A percentile compares a stretch with the other conserved stretches of the same genome.
Conservation (phyloP, 2,329 filamentous ascomycete genomes). For the Fusarium sp. region DNA sequence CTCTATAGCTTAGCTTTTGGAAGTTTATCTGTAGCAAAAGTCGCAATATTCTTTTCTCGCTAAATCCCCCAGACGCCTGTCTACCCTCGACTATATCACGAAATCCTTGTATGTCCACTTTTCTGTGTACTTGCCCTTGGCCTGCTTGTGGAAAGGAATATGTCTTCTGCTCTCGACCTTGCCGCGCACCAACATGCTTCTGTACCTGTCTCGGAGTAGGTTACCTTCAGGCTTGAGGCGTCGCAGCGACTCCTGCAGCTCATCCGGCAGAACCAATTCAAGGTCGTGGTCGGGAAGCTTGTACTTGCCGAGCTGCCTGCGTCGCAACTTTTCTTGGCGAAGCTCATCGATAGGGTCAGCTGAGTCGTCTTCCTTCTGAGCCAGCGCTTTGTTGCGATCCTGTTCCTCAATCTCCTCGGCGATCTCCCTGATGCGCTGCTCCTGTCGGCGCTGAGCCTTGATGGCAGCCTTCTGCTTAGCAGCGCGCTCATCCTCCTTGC, state of each 20-base stretch:
- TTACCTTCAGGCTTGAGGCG: constrained; percentile 96
- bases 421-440: constrained; percentile 78
- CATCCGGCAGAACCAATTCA: constrained; percentile 84
- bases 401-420: constrained; percentile 71
- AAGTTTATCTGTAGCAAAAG: constrained; percentile 23
- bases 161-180: constrained; percentile 88
- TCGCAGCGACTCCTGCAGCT: constrained; percentile 85
- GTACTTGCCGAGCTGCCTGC: constrained; percentile 79
- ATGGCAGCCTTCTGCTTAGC: constrained; percentile 81
- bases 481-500: constrained; percentile 87
- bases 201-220: constrained; percentile 89
- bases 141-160: constrained; percentile 84
- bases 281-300: constrained; percentile 83
- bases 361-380: constrained; percentile 55
- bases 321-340: constrained; percentile 74
- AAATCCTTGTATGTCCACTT: constrained; percentile 99
- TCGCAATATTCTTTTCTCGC: constrained; percentile 41
- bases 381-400: constrained; percentile 64
- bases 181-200: constrained; percentile 87
- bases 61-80: constrained; percentile 30
- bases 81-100: constrained; percentile 47
- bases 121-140: constrained; percentile 85
- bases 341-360: constrained; percentile 68
- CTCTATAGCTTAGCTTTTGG: background rate
- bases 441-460: constrained; percentile 79